A percentile compares a stretch with the other conserved stretches of the same genome.
phyloP scores from a whole-genome alignment of 1,284 basidiomycete species.

The Ganoderma sinense region DNA sequence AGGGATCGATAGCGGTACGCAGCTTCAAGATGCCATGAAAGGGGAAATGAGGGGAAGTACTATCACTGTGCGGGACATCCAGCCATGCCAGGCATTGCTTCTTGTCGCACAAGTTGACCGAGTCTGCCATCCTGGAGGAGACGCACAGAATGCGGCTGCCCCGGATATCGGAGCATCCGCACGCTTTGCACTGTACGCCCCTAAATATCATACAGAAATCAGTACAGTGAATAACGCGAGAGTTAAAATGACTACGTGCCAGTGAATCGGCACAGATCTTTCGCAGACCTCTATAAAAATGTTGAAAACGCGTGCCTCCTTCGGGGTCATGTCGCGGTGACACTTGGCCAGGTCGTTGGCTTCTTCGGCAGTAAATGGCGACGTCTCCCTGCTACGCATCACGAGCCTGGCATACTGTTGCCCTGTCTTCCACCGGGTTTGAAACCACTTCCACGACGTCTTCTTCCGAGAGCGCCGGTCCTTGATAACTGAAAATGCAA shows the following conservation, averaged over 20 bases:
- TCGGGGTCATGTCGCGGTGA: slow-evolving; percentile 2
- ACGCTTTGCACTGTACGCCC: slow-evolving; percentile 5
- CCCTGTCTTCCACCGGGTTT: slow-evolving; percentile 1
- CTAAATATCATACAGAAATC: background rate
- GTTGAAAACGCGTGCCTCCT: background rate
- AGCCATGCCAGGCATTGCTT: background rate
- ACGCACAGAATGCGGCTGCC: slow-evolving; percentile 14
- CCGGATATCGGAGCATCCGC: background rate
- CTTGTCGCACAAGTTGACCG: slow-evolving; percentile 9
- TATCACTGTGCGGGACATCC: background rate
- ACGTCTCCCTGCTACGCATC: background rate
- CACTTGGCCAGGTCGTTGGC: background rate
- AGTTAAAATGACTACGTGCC: background rate
- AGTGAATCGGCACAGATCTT: background rate
- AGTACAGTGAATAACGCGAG: background rate
- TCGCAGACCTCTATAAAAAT: background rate
- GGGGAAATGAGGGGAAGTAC: background rate
- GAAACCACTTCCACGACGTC: slow-evolving; percentile 1
- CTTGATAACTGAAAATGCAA: too few species aligned
- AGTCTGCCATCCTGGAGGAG: background rate
- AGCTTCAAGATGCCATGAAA: slow-evolving; percentile 10
- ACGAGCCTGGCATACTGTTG: background rate
- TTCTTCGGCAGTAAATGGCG: background rate
- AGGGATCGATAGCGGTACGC: background rate
- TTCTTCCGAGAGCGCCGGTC: too few species aligned